These are phyloP conservation scores for Asterionellopsis glacialis DNA, from an alignment of 108 stramenopile species.

Conservation along the genomic window DNA sequence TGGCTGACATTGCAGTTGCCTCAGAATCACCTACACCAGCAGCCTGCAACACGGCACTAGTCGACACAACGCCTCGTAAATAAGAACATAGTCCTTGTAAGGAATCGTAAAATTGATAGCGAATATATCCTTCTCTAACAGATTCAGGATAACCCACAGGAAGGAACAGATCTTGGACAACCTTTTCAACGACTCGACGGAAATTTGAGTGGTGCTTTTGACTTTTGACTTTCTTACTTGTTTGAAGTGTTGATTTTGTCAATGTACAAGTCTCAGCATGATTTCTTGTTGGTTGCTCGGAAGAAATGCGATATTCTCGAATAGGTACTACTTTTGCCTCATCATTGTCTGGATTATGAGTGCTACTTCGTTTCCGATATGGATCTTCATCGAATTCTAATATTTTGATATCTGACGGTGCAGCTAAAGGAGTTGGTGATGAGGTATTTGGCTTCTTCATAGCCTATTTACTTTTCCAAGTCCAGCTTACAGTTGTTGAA, in stretches of 20 bases:
- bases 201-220: neutral
- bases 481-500: too few relatives aligned
- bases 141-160: slow-evolving; percentile 73
- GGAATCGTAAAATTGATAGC: slow-evolving; percentile 89
- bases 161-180: slow-evolving; percentile 51
- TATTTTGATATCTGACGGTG: neutral
- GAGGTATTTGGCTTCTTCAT: too few relatives aligned
- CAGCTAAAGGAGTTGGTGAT: too few relatives aligned
- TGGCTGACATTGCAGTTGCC: slow-evolving; percentile 81
- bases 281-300: neutral
- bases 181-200: neutral
- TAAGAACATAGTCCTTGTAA: slow-evolving; percentile 94
- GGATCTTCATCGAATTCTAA: slow-evolving; percentile 11
- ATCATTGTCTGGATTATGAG: neutral
- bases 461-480: too few relatives aligned
- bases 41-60: slow-evolving; percentile 77
- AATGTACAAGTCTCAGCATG: neutral
- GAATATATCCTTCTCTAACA: slow-evolving; percentile 66
- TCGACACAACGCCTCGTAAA: slow-evolving; percentile 84
- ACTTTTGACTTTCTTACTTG: neutral
- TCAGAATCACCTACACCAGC: slow-evolving; percentile 87
- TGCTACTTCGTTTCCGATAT: neutral
- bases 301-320: slow-evolving; percentile 2
- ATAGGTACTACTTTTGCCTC: neutral
- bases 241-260: neutral